phyloP scores from a whole-genome alignment of 352 stramenopile species.

The Phytopythium helicoides region DNA sequence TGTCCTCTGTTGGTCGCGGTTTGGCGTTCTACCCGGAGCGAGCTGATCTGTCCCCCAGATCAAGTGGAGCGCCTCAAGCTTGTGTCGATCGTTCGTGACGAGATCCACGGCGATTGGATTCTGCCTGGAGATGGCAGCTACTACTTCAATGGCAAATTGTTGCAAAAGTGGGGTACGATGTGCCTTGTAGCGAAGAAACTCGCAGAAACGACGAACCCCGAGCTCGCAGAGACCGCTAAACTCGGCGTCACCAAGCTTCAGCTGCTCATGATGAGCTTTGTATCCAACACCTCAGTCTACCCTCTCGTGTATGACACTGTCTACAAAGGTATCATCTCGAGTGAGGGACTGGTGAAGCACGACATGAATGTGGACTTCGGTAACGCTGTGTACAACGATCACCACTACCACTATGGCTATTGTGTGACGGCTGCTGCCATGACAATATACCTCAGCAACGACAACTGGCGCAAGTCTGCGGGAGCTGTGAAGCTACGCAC shows the following conservation, averaged over 20 bases:
- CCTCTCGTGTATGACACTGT: constrained; percentile 68
- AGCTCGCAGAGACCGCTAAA: constrained; percentile 41
- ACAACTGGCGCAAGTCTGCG: constrained; percentile 30
- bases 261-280: constrained; percentile 41
- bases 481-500: constrained; percentile 35
- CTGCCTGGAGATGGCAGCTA: constrained; percentile 69
- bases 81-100: constrained; percentile 42
- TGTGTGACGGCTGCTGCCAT: constrained; percentile 53
- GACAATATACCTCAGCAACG: constrained; percentile 33
- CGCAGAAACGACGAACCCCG: constrained; percentile 48
- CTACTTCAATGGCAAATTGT: constrained; percentile 81
- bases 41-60: constrained; percentile 23
- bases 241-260: constrained; percentile 47
- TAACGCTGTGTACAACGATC: constrained; percentile 72
- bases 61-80: constrained; percentile 33
- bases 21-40: constrained; percentile 50
- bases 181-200: constrained; percentile 66
- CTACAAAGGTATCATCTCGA: constrained; percentile 65
- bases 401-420: constrained; percentile 79
- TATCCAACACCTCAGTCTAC: constrained; percentile 38
- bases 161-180: constrained; percentile 81
- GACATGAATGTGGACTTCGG: constrained; percentile 76
- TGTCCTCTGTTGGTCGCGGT: constrained; percentile 38
- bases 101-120: constrained; percentile 71
- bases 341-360: constrained; percentile 45